Base-by-base conservation (phyloP, 1,139 yeast genomes). In the Hyphopichia fennica region DNA sequence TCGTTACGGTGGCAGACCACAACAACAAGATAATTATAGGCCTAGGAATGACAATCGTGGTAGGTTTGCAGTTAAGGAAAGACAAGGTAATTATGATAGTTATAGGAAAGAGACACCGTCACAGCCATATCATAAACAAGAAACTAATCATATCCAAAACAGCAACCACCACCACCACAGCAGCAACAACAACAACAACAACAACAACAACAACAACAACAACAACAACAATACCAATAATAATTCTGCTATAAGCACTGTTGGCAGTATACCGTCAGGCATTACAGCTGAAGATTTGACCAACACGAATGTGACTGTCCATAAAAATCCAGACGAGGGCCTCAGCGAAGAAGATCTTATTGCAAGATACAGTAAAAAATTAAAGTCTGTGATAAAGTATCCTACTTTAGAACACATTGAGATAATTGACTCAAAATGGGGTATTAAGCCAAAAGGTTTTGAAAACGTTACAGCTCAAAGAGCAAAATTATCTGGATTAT, bases 401-500 rank as follows among this genome's bases (percentile, higher is more conserved):
- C 53, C 55, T 6, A 45, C 60, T 2, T 51, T 72, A 15, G 65
- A 62, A 7, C 61, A 63, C 22, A 52, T 70, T 18, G 68, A 81
- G 33, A 63, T 67, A 7, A 56, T 71, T 8, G 78, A 75, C 32
- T 72, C 87, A 0, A 65, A 75, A 41, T 90, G 96, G 96, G 96
- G 90, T 39, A 68, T 78, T 14, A 75, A 76, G 28, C 91, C 96
- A 0, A 67, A 72, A 37, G 95, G 91, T 0, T 87, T 86, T 59
- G 95, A 88, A 54, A 75, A 77, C 11, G 82, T 87, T 3, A 77
- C 88, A 1, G 87, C 95, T 0, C 89, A 83, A 50, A 73, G 87
- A 50, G 96, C 96, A 4, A 90, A 90, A 55, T 69, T 87, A 17
- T 81, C 91, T 0, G 96, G 96, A 0, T 62, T 87, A 3, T 90